Evolutionary conservation across 495 filamentous ascomycete species (phyloP), one percentile per base, ranked within the genome.

Genomic region (Aspergillus coremiiformis): DNA sequence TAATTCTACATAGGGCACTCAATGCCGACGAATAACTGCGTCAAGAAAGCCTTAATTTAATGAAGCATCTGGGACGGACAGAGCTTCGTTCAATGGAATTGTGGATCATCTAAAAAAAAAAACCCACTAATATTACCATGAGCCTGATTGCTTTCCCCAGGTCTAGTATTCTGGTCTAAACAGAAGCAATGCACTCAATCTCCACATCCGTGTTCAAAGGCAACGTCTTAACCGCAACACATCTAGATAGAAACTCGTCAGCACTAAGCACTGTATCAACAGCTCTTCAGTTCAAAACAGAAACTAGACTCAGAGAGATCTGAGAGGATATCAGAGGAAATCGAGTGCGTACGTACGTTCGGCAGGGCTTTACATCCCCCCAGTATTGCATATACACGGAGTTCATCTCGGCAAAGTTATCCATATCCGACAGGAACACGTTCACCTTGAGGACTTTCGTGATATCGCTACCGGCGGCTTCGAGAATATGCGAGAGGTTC

Each of bases 351-450:
- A n/a, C 67, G 52, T 46, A 68, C 37, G 83, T 86, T 32, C 80
- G 72, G 51, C 71, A 76, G 59, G 81, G 80, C 70, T 82, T 84
- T 0, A 79, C 72, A 58, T 78, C 70, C 35, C 71, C 71, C 63
- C 82, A 82, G 51, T 80, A 75, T 49, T 76, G 72, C 47, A 75
- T 76, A 53, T 82, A 84, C 0, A 73, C 78, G 35, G 69, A 69
- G 52, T 83, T 86, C 78, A 87, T 81, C 39, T 80, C 78, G 10
- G 73, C 75, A 51, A 87, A 88, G 58, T 86, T 77, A 47, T 79
- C 78, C 84, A 89, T 87, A 49, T 76, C 76, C 5, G 79, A 77
- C 35, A 89, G 61, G 64, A 86, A 89, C 41, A 87, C 79, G 54
- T 80, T 84, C 56, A 82, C 79, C 64, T 87, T 85, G 45, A 89